These are phyloP conservation scores for Apiospora hydei DNA, from an alignment of 2,329 filamentous ascomycete species.

Conservation along the genomic window DNA sequence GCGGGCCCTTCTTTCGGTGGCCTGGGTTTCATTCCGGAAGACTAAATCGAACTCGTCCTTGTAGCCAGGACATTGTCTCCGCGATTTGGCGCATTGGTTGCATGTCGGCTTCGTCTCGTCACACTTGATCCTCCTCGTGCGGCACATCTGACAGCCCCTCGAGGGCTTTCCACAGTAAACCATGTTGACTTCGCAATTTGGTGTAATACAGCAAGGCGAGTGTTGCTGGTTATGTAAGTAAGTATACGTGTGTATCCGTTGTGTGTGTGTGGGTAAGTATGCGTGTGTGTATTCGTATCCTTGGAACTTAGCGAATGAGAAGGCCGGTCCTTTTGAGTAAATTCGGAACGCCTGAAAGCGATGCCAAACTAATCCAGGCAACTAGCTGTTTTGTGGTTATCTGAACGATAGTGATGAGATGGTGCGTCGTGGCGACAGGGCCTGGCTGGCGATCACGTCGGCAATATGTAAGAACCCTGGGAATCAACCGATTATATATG, in stretches of 20 bases:
- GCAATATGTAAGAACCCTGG: conserved; percentile 1
- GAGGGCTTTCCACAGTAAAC: conserved; percentile 73
- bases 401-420: conserved; percentile 11
- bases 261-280: background rate
- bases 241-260: background rate
- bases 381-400: conserved; percentile 10
- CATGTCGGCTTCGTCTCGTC: conserved; percentile 73
- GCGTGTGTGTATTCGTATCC: background rate
- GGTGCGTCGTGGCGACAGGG: background rate
- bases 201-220: background rate
- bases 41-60: conserved; percentile 76
- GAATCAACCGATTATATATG: conserved; percentile 1
- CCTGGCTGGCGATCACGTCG: conserved; percentile 12
- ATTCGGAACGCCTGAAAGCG: conserved; percentile 1
- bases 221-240: conserved; percentile 1
- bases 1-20: conserved; percentile 68
- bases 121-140: conserved; percentile 77
- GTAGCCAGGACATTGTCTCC: conserved; percentile 70
- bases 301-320: conserved; percentile 7
- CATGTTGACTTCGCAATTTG: conserved; percentile 52
- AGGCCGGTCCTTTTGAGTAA: conserved; percentile 1
- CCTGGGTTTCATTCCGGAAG: conserved; percentile 75
- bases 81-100: conserved; percentile 69
- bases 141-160: conserved; percentile 76
- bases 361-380: background rate